A percentile compares a stretch with the other conserved stretches of the same genome.
These are phyloP conservation scores for Ogataea pini DNA, from an alignment of 805 yeast species.

Conservation along the genomic window DNA sequence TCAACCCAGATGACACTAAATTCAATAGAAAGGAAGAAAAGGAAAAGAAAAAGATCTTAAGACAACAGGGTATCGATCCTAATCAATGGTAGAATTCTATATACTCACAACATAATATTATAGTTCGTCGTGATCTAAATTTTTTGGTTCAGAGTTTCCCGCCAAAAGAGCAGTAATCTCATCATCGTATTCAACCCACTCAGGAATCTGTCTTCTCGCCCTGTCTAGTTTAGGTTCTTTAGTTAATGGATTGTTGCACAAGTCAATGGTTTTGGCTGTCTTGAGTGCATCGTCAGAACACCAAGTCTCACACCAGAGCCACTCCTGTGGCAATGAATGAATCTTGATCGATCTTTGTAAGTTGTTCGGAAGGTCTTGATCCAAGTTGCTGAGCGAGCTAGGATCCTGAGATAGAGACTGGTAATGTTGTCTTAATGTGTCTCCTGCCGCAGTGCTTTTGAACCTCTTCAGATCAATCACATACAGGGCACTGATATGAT, in stretches of 20 bases:
- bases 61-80: conserved; percentile 8
- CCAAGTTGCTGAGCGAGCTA: conserved; percentile 75
- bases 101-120: background rate
- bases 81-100: conserved; percentile 3
- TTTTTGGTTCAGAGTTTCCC: background rate
- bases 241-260: conserved; percentile 82
- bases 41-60: conserved; percentile 45
- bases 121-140: conserved; percentile 18
- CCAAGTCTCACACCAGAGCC: conserved; percentile 97
- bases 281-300: conserved; percentile 63
- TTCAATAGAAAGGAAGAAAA: conserved; percentile 65
- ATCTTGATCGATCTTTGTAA: conserved; percentile 69
- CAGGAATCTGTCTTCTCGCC: conserved; percentile 75
- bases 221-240: conserved; percentile 75
- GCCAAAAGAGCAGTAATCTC: conserved; percentile 42
- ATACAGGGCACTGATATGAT: conserved; percentile 83
- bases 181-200: conserved; percentile 69
- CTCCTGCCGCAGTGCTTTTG: conserved; percentile 73
- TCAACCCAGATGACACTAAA: conserved; percentile 81
- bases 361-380: conserved; percentile 93
- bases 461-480: conserved; percentile 74
- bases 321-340: conserved; percentile 72
- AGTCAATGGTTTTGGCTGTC: conserved; percentile 75
- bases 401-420: conserved; percentile 81
- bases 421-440: conserved; percentile 77